These are phyloP conservation scores for Paracoccidioides brasiliensis DNA, from an alignment of 2,329 filamentous ascomycete species.

Conservation along the genomic window DNA sequence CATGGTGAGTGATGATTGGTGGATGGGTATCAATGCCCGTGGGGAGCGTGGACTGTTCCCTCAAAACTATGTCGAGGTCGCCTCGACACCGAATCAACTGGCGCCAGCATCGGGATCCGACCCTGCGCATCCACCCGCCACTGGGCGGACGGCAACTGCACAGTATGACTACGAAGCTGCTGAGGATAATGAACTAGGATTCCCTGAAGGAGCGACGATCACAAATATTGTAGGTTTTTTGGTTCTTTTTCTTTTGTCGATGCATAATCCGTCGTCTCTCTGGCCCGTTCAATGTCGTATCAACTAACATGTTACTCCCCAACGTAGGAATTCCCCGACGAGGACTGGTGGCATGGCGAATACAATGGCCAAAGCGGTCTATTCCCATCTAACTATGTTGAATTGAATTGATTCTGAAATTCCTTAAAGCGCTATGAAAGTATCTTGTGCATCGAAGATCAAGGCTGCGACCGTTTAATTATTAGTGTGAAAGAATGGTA, in stretches of 20 bases:
- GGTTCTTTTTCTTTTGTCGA: not conserved
- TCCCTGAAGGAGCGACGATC: constrained; percentile 78
- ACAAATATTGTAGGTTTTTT: constrained; percentile 53
- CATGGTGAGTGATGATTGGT: constrained; percentile 98
- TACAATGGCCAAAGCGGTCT: constrained; percentile 68
- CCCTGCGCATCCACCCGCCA: constrained; percentile 28
- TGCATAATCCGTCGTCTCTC: not conserved
- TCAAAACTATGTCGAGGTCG: constrained; percentile 89
- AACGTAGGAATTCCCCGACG: constrained; percentile 76
- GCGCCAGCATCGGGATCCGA: constrained; percentile 26
- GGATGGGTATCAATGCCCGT: constrained; percentile 78
- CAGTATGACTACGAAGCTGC: constrained; percentile 94
- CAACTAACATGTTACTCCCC: constrained; percentile 5
- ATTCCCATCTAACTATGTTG: constrained; percentile 50
- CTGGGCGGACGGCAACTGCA: constrained; percentile 54
- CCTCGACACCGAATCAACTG: constrained; percentile 25
- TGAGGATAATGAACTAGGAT: constrained; percentile 77
- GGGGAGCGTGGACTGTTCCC: constrained; percentile 89
- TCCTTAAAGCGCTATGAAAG: not conserved
- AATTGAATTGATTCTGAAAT: constrained; percentile 23
- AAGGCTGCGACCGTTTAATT: not conserved
- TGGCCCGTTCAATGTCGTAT: not conserved
- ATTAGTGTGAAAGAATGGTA: not conserved
- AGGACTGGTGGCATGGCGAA: constrained; percentile 96
- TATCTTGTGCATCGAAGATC: not conserved